These are phyloP conservation scores for Wickerhamomyces alni DNA, from an alignment of 805 yeast species.

Conservation along the genomic window DNA sequence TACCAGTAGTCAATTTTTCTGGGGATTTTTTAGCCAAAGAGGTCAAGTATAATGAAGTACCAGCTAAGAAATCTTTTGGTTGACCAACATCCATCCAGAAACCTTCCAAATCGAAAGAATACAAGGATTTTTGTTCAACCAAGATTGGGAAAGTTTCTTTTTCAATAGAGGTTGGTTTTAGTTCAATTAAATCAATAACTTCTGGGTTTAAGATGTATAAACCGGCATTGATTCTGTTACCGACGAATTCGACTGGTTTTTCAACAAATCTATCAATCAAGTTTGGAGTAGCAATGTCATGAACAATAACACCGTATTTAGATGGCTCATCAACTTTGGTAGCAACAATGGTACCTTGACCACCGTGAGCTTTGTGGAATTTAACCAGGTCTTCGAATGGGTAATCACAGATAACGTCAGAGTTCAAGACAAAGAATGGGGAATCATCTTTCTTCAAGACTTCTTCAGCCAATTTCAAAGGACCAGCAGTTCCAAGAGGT, in stretches of 20 bases:
- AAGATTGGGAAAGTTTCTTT: conserved; percentile 98
- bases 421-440: conserved; percentile 96
- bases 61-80: conserved; percentile 98
- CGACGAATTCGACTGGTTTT: conserved; percentile 98
- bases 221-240: conserved; percentile 99
- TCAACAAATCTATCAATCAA: conserved; percentile 98
- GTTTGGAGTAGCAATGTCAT: conserved; percentile 91
- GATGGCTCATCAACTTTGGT: conserved; percentile 99
- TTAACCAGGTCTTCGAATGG: conserved; percentile 89
- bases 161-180: conserved; percentile 98
- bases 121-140: conserved; percentile 82
- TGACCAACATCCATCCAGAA: conserved; percentile 99
- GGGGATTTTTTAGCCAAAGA: conserved; percentile 80
- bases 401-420: conserved; percentile 98
- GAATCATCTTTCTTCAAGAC: conserved; percentile 89
- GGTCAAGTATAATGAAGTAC: conserved; percentile 87
- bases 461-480: conserved; percentile 93
- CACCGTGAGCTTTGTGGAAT: conserved; percentile 95
- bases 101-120: conserved; percentile 96
- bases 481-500: conserved; percentile 99
- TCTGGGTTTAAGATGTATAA: conserved; percentile 96
- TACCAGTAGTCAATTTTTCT: conserved; percentile 53
- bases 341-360: conserved; percentile 97
- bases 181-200: conserved; percentile 92
- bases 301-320: conserved; percentile 98